Conservation (phyloP, 768 basidiomycete species). For the Rossbeevera mucosa region DNA sequence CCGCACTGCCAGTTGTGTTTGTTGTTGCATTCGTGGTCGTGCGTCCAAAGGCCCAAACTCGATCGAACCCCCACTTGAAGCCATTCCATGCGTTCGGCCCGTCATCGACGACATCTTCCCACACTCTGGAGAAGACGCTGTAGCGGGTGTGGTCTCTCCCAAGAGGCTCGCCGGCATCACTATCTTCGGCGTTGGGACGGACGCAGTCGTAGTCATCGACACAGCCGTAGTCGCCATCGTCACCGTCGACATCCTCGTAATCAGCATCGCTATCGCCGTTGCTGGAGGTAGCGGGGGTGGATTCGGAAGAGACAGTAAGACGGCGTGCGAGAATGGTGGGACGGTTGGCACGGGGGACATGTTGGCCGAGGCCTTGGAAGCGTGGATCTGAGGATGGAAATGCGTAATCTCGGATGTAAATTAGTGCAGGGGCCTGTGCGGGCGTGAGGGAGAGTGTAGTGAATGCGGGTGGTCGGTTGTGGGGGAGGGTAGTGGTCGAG, state of each 20-base stretch:
- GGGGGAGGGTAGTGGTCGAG: no score
- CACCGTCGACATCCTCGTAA: neutral
- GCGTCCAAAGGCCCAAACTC: constrained; percentile 33
- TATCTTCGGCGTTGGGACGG: constrained; percentile 9
- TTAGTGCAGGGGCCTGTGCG: constrained; percentile 10
- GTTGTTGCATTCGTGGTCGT: constrained; percentile 5
- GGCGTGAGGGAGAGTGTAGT: neutral
- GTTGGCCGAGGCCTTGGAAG: constrained; percentile 39
- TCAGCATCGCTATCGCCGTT: constrained; percentile 1
- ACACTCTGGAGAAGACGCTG: constrained; percentile 1
- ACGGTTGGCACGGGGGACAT: constrained; percentile 38
- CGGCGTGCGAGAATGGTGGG: constrained; percentile 28
- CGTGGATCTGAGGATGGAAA: constrained; percentile 40
- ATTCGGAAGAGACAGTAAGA: constrained; percentile 20
- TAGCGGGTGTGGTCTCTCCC: neutral
- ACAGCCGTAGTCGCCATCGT: neutral
- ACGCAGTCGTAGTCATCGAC: neutral
- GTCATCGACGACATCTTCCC: constrained; percentile 28
- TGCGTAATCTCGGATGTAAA: constrained; percentile 51
- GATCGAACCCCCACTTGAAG: constrained; percentile 42
- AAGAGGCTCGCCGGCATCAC: constrained; percentile 7
- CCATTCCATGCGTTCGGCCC: constrained; percentile 32
- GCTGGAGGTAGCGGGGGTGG: constrained; percentile 4
- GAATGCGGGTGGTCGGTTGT: neutral
- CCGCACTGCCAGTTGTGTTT: constrained; percentile 3